Percentiles rank a stretch among this genome's conserved stretches.
phyloP scores from a whole-genome alignment of 176 grass and related monocot species.

The Oryza coarctata region DNA sequence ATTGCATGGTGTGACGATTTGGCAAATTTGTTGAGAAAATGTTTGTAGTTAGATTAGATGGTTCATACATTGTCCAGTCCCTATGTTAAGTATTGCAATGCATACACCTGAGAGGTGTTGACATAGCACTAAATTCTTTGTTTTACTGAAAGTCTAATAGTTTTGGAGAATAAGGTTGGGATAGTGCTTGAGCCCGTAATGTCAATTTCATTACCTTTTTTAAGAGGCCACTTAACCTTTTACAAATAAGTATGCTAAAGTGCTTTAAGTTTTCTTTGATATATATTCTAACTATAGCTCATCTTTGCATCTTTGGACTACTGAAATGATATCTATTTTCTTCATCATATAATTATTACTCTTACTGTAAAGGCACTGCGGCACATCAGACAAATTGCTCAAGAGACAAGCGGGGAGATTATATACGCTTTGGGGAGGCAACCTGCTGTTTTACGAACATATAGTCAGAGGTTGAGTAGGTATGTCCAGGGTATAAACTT shows the following conservation, averaged over 20 bases:
- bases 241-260: not conserved
- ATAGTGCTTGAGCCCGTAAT: not conserved
- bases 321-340: not conserved
- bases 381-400: conserved; percentile 96
- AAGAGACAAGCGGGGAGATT: conserved; percentile 87
- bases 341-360: not conserved
- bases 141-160: not conserved
- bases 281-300: not conserved
- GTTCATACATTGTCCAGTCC: not conserved
- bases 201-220: not conserved
- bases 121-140: not conserved
- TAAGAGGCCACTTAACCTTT: not conserved
- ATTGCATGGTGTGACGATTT: not conserved
- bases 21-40: not conserved
- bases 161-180: not conserved
- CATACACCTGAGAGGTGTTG: not conserved
- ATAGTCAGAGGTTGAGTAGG: conserved; percentile 94
- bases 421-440: conserved; percentile 80
- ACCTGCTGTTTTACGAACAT: conserved; percentile 81
- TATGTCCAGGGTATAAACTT: conserved; percentile 33
- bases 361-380: conserved; percentile 74
- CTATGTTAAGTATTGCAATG: not conserved
- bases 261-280: not conserved
- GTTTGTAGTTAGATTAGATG: no score
- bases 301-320: conserved; percentile 12